Base-by-base conservation (phyloP, 2,329 filamentous ascomycete species). In the Neoascochyta sp. region DNA sequence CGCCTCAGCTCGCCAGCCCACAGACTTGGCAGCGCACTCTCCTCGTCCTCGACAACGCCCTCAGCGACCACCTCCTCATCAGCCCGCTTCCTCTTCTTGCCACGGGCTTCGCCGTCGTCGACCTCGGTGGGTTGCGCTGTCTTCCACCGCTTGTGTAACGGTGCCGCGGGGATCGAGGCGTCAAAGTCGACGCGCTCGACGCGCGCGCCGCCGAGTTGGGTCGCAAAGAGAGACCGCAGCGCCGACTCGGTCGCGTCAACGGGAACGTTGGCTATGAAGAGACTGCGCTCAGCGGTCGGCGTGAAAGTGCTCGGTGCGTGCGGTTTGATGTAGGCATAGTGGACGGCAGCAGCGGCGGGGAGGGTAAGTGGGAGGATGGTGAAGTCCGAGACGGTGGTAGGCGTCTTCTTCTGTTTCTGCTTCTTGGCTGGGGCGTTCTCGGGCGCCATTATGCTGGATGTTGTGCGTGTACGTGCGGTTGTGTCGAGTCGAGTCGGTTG, bases 241-340 rank as follows among this genome's bases (percentile, higher is more conserved):
- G 89, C 85, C 1, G 71, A 62, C 34, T 86, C 81, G 4, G 86
- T 93, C 36, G 86, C 81, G 57, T 95, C 89, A 41, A 83, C 72
- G 5, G 92, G 92, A 1, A 93, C 68, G 53, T 98, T 96, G 43
- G 89, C 84, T n/a, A 94, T 60, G 64, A 95, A 98, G 11, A 98
- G 73, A 39, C 85, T 88, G 48, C 89, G 81, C 61, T 84, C 75
- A 32, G 75, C 71, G 6, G 83, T 83, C 9, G 85, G 79, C 8
- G 52, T 55, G 14, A 57, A 43, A 12, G 48, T 74, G 65, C 83
- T 86, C 39, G 90, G 88, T 24, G 81, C 74, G 64, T 96, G 89
- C 32, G 79, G 79, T 45, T 86, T 86, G 32, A 96, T 67, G 67
- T 95, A 95, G 52, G 96, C 70, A 64, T 89, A 86, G 67, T 96